phyloP scores from a whole-genome alignment of 2,329 filamentous ascomycete genomes.

The Stagonosporopsis vannaccii region DNA sequence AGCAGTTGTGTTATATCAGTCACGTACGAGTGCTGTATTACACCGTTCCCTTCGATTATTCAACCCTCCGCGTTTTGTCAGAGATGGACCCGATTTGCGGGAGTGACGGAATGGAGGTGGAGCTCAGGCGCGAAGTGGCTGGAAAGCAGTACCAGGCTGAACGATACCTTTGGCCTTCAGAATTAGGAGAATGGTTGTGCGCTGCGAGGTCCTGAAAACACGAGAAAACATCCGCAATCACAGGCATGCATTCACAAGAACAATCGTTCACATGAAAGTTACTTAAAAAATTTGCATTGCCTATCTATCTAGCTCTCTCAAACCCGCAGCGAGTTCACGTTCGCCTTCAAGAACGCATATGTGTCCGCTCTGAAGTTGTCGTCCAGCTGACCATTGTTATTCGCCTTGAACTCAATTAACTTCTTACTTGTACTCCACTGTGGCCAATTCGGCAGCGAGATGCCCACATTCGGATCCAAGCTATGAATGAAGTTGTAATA shows the following conservation, averaged over 20 bases:
- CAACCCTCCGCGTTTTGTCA: too few relatives aligned
- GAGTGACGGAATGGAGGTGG: background rate
- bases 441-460: constrained; percentile 59
- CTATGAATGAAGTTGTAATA: constrained; percentile 77
- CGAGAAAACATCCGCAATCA: background rate
- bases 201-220: background rate
- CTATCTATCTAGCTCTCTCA: background rate
- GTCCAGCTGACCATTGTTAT: constrained; percentile 47
- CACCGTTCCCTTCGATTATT: too few relatives aligned
- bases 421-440: constrained; percentile 60
- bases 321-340: constrained; percentile 22
- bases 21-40: too few relatives aligned
- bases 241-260: background rate
- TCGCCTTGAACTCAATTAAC: constrained; percentile 59
- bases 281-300: too few relatives aligned
- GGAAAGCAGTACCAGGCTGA: background rate
- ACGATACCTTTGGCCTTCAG: background rate
- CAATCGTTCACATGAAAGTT: background rate
- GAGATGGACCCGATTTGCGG: background rate
- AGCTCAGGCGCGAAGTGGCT: background rate
- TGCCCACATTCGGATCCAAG: constrained; percentile 70
- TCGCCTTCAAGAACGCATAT: constrained; percentile 52
- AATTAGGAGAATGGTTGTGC: background rate
- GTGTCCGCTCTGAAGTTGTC: constrained; percentile 60
- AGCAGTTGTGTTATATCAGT: too few relatives aligned